Conservation (phyloP, 805 yeast genomes). For the Pichia cephalocereana region DNA sequence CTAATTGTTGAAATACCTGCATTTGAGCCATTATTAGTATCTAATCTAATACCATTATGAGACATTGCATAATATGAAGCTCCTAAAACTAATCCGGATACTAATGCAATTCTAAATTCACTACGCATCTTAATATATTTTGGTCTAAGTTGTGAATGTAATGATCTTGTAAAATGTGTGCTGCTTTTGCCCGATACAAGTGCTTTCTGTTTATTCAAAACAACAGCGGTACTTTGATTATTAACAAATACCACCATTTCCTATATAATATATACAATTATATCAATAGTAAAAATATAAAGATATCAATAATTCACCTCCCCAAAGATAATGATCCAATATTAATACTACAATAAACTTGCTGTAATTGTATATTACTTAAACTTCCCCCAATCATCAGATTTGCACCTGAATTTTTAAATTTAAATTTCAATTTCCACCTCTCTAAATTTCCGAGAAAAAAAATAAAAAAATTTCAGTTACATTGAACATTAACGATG, state of each 20-base stretch:
- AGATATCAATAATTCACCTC: too few relatives aligned
- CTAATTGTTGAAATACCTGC: constrained; percentile 14
- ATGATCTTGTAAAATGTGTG: background rate
- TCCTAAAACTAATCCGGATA: constrained; percentile 26
- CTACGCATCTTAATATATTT: constrained; percentile 19
- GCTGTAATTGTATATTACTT: too few relatives aligned
- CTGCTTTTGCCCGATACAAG: background rate
- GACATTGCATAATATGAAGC: constrained; percentile 26
- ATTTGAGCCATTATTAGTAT: constrained; percentile 11
- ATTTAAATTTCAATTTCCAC: too few relatives aligned
- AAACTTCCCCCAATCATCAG: too few relatives aligned
- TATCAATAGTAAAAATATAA: too few relatives aligned
- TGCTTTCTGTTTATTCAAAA: background rate
- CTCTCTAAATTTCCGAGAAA: too few relatives aligned
- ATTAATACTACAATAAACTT: too few relatives aligned
- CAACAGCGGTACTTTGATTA: background rate
- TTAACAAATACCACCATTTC: background rate
- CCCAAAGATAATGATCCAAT: too few relatives aligned
- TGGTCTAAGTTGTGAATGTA: constrained; percentile 3
- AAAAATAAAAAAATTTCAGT: too few relatives aligned
- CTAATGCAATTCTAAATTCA: constrained; percentile 23
- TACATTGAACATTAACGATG: too few relatives aligned
- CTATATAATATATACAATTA: too few relatives aligned
- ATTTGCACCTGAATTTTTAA: too few relatives aligned
- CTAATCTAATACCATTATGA: constrained; percentile 21